phyloP scores from a whole-genome alignment of 208 protist genomes.

The Endotrypanum monterogeii region DNA sequence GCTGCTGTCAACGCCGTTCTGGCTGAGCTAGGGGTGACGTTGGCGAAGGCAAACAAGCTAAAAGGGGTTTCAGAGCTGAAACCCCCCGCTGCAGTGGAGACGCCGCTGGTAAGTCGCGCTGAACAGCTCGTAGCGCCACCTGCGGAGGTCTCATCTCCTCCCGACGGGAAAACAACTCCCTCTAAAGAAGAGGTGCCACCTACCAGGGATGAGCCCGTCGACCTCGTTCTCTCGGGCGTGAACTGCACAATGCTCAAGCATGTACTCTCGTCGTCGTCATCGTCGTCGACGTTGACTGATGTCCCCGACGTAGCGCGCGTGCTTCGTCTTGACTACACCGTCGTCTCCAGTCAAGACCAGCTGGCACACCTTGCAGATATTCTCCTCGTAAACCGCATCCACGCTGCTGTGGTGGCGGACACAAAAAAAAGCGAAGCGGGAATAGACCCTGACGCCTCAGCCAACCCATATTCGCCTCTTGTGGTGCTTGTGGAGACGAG shows the following conservation, averaged over 20 bases:
- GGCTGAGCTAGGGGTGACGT: conserved; percentile 5
- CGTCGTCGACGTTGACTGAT: conserved; percentile 19
- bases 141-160: not conserved
- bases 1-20: conserved; percentile 15
- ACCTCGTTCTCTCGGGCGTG: conserved; percentile 18
- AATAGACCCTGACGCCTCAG: not conserved
- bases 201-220: conserved; percentile 2
- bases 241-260: conserved; percentile 31
- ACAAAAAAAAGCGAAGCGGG: not conserved
- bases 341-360: not conserved
- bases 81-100: not conserved
- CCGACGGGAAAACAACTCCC: not conserved
- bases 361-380: conserved; percentile 28
- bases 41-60: not conserved
- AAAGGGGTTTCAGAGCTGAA: not conserved
- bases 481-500: conserved; percentile 33
- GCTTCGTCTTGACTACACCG: conserved; percentile 32
- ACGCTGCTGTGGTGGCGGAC: conserved; percentile 29
- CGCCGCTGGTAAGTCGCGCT: not conserved
- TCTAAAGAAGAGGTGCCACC: not conserved
- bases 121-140: not conserved
- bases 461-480: conserved; percentile 6
- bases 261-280: conserved; percentile 22
- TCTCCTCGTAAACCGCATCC: conserved; percentile 33
- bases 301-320: conserved; percentile 26